Evolutionary conservation across 169 alveolate genomes (phyloP), one percentile per base, ranked within the genome.

Genomic region (Plasmodium sp.): DNA sequence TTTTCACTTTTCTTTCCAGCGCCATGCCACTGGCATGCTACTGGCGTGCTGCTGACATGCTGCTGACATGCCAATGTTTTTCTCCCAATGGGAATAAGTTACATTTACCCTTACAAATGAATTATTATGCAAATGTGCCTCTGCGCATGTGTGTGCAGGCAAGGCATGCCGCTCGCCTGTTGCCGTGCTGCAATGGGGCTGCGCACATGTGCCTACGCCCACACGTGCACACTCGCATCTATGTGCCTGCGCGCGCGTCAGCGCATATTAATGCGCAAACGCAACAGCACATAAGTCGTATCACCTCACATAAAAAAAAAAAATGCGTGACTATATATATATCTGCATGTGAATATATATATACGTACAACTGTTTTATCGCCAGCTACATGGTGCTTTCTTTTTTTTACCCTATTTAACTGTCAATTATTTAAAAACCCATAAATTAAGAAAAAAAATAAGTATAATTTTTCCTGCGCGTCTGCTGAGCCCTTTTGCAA

Each of bases 361-460:
- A 67, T 27, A 45, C 9, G 18, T 5, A 56, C 16, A 84, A 84
- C 12, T 84, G 58, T 84, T 73, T 84, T 71, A 83, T 58, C 34
- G 58, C 22, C 84, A 72, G 39, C 54, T 74, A 84, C 18, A 73
- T 51, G 16, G 27, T 83, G 16, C 33, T 84, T 51, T 51, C 16
- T 48, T 51, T 39, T 39, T 51, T 9, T 33, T 45, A 54, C 6
- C 81, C 72, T 75, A 56, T 77, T 86, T 86, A 86, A 86, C 81
- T 86, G 83, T 75, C 84, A 86, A 86, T 84, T 71, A 86, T 86
- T 45, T 22, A 67, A 75, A 86, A 77, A 36, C 56, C 45, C 43
- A 12, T 58, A 83, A 14, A 33, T 83, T 83, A 33, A 54, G 16
- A 83, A 67, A 67, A 31, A 67, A 27, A 67, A 67, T 67, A 67